Evolutionary conservation across 495 filamentous ascomycete species (phyloP).

Genomic region (Monascus purpureus): DNA sequence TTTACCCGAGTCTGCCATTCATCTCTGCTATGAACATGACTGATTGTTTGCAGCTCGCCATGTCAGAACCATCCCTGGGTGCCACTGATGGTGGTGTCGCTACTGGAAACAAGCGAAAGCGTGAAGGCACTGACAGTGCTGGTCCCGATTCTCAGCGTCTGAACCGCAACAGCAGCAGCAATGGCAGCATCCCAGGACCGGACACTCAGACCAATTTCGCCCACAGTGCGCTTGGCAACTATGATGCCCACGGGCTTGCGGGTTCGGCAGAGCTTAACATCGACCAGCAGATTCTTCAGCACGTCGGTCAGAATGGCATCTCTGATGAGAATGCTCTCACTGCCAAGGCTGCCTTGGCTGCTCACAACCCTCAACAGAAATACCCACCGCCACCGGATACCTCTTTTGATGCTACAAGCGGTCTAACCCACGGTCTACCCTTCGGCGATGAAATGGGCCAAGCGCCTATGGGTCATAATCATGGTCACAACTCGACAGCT

Average conservation of each 20-base stretch:
- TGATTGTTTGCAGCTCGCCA: too few relatives aligned
- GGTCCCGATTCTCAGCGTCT: constrained; percentile 30
- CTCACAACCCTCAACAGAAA: constrained; percentile 30
- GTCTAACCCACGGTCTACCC: constrained; percentile 24
- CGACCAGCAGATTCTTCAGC: constrained; percentile 36
- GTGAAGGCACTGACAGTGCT: constrained; percentile 27
- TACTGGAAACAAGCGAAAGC: constrained; percentile 27
- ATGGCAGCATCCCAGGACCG: constrained; percentile 25
- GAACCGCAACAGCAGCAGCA: constrained; percentile 31
- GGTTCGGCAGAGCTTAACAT: constrained; percentile 29
- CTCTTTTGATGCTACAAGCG: constrained; percentile 25
- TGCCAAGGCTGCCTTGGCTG: constrained; percentile 32
- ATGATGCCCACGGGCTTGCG: constrained; percentile 25
- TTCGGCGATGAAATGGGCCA: constrained; percentile 34
- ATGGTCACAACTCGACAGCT: constrained; percentile 32
- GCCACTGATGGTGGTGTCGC: constrained; percentile 20
- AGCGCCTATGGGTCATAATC: constrained; percentile 19
- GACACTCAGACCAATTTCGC: constrained; percentile 28
- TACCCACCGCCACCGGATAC: constrained; percentile 29
- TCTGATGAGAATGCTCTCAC: constrained; percentile 34
- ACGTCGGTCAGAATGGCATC: constrained; percentile 34
- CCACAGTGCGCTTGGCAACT: constrained; percentile 23
- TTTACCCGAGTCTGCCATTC: too few relatives aligned
- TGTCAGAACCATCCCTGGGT: constrained; percentile 30
- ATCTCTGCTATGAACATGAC: too few relatives aligned